Evolutionary conservation across 2,329 filamentous ascomycete genomes (phyloP).

Genomic region (Cladobotryum protrusum): DNA sequence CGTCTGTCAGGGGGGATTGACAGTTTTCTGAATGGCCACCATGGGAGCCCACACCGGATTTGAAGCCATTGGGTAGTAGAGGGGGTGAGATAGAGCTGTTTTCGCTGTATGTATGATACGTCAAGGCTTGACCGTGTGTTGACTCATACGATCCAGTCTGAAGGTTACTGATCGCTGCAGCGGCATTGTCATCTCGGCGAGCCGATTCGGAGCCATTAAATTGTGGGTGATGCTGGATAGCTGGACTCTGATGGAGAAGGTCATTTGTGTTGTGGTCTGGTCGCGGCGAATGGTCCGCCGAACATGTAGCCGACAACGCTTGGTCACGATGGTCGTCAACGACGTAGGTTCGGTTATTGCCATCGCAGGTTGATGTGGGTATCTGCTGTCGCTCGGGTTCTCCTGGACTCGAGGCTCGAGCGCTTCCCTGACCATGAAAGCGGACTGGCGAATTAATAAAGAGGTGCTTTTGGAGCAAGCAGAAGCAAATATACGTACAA

Average conservation of each 20-base stretch:
- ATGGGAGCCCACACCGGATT: conserved; percentile 1
- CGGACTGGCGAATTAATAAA: conserved; percentile 9
- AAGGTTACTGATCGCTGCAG: neutral
- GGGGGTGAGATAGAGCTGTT: conserved; percentile 1
- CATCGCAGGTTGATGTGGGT: conserved; percentile 2
- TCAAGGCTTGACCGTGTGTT: neutral
- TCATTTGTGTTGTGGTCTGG: too few species aligned
- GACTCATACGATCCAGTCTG: conserved; percentile 1
- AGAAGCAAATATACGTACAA: conserved; percentile 21
- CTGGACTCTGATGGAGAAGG: neutral
- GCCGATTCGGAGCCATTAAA: neutral
- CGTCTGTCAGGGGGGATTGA: conserved; percentile 26
- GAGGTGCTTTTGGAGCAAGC: too few species aligned
- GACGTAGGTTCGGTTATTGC: neutral
- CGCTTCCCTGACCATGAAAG: conserved; percentile 16
- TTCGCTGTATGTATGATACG: neutral
- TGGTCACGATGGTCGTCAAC: too few species aligned
- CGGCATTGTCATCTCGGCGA: neutral
- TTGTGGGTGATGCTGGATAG: neutral
- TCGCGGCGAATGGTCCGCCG: too few species aligned
- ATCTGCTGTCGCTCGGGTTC: neutral
- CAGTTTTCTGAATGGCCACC: conserved; percentile 4
- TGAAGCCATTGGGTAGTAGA: conserved; percentile 2
- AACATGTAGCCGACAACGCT: too few species aligned
- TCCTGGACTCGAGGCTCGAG: conserved; percentile 3